Conservation (phyloP, 768 basidiomycete genomes). For the Tephrocybe sp. region DNA sequence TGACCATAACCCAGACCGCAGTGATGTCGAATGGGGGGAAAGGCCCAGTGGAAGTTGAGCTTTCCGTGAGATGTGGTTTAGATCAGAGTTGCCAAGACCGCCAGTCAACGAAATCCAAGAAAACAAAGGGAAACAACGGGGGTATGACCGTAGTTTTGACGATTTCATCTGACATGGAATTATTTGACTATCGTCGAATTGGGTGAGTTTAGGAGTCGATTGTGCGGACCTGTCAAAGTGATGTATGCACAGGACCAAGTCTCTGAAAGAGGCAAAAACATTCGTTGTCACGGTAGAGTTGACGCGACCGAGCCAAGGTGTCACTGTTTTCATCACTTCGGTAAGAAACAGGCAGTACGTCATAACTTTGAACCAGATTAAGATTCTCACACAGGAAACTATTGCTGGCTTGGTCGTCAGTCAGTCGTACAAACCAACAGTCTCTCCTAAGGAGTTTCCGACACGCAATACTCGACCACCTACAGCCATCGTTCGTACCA, state of each 20-base stretch:
- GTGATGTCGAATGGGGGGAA: slow-evolving; percentile 45
- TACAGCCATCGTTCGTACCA: slow-evolving; percentile 47
- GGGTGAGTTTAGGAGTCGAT: slow-evolving; percentile 46
- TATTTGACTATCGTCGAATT: slow-evolving; percentile 80
- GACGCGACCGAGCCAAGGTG: slow-evolving; percentile 72
- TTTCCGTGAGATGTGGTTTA: slow-evolving; percentile 60
- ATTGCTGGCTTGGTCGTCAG: slow-evolving; percentile 65
- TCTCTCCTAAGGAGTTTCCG: slow-evolving; percentile 60
- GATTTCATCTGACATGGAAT: slow-evolving; percentile 70
- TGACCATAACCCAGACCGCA: slow-evolving; percentile 50
- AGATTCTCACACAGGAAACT: too few species aligned
- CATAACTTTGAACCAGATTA: too few species aligned
- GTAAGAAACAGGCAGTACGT: too few species aligned
- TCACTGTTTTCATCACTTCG: slow-evolving; percentile 60
- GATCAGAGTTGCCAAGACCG: slow-evolving; percentile 23
- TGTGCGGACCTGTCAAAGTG: background rate
- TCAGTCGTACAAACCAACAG: slow-evolving; percentile 54
- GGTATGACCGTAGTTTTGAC: slow-evolving; percentile 76
- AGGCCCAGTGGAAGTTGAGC: slow-evolving; percentile 54
- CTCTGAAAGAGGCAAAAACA: slow-evolving; percentile 54
- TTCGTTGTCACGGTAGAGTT: slow-evolving; percentile 63
- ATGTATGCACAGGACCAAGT: slow-evolving; percentile 56
- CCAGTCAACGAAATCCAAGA: slow-evolving; percentile 37
- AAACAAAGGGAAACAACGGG: slow-evolving; percentile 38
- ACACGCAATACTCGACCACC: slow-evolving; percentile 72